Conservation (phyloP, 805 yeast species). For the Pichia paraexigua region DNA sequence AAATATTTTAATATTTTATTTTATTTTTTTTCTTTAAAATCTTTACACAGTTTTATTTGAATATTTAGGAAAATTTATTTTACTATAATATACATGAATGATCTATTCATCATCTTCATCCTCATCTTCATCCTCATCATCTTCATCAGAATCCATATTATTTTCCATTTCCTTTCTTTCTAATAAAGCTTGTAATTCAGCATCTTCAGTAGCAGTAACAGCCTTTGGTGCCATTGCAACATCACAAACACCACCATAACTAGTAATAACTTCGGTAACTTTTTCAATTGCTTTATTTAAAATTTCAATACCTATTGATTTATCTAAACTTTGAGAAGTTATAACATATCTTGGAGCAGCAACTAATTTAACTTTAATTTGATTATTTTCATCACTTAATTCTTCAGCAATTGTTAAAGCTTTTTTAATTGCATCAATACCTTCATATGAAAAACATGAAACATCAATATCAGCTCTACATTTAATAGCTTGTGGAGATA, state of each 20-base stretch:
- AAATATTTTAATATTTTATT: no score
- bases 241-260: conserved; percentile 78
- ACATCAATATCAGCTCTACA: conserved; percentile 98
- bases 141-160: conserved; percentile 74
- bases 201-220: conserved; percentile 97
- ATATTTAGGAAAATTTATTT: neutral
- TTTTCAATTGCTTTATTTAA: conserved; percentile 73
- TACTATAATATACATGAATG: neutral
- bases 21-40: neutral
- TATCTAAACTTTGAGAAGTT: conserved; percentile 88
- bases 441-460: conserved; percentile 94
- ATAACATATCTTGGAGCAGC: conserved; percentile 96
- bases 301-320: conserved; percentile 75
- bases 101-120: conserved; percentile 8
- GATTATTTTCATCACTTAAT: conserved; percentile 73
- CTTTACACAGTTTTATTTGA: neutral
- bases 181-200: conserved; percentile 91
- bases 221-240: conserved; percentile 99
- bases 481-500: conserved; percentile 97
- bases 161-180: conserved; percentile 89
- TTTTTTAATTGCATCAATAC: conserved; percentile 91
- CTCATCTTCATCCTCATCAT: conserved; percentile 28
- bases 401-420: conserved; percentile 85
- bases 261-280: conserved; percentile 61
- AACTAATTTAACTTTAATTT: conserved; percentile 87